Base-by-base conservation (phyloP, 1,139 yeast genomes). In the Pneumocystis sp. region DNA sequence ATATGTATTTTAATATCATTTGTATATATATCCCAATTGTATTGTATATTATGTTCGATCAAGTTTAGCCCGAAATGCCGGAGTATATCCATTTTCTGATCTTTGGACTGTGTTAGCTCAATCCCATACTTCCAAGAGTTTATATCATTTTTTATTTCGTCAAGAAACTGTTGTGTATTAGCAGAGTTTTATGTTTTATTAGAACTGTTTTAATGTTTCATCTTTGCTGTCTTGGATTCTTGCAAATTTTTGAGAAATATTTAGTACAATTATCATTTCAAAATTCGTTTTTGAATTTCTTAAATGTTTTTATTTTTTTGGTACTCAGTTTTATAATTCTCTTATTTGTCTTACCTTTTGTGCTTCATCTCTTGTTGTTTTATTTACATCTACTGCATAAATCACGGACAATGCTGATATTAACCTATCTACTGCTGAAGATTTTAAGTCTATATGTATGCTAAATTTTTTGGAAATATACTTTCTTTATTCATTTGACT, bases 11-110 rank as follows among this genome's bases (percentile, higher is more conserved):
- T 79, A 72, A 85, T 86, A n/a, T 82, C 80, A n/a, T 81, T 74
- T 72, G 87, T 86, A 79, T 79, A 86, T 64, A 72, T 77, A 73
- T 75, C 74, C 83, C 80, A 86, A 56, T 81, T 79, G 65, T 76
- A 76, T 67, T 81, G 81, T 67, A 91, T 85, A 31, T 96, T 83
- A 71, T 85, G 80, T 70, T 89, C 90, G 60, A 93, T 77, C 67
- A 95, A 76, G 31, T 93, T 85, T 64, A 93, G 79, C 0, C 98
- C 99, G 74, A 84, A 95, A 74, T 95, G 97, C 68, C 97, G 83
- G 25, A 91, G 90, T 50, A 88, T 85, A 69, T 82, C 83, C 71
- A 84, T 82, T 66, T 82, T 80, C 63, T 84, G 82, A 71, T 83
- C 34, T 17, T 64, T 35, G 12, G 29, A 60, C 82, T 69, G 85